Base-by-base conservation (phyloP, 768 basidiomycete genomes). In the Pisolithus sp. region DNA sequence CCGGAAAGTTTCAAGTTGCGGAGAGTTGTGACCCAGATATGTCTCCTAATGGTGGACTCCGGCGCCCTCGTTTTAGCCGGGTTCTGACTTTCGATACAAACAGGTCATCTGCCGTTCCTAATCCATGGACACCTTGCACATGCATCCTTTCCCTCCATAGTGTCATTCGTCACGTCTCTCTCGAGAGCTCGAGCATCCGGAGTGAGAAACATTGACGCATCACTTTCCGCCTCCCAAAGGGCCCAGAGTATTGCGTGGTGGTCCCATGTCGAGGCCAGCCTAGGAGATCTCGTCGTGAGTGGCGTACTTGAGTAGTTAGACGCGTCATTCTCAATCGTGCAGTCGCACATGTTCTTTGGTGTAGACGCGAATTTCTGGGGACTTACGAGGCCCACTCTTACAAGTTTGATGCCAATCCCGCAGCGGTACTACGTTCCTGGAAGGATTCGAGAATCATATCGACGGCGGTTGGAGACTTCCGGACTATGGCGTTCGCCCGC, bases 101-200 rank as follows among this genome's bases (percentile, higher is more conserved):
- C 41, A 90, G 88, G 89, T 15, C 82, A 82, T 60, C 72, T 92
- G 2, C 89, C 89, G 2, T 89, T 79, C 59, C 66, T 91, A 34
- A 76, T 75, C 0, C 81, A 89, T 68, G 81, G 73, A 3, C 71
- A 76, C 48, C 71, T 76, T 39, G 58, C 65, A 2, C 67, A 83
- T 15, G 68, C 81, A 0, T 73, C 80, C 2, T 68, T 86, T 24
- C 66, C 78, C 3, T 74, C 83, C 34, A 89, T 91, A 59, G 63
- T 83, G 28, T 79, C 79, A 57, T 87, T 88, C 59, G 74, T 87
- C 21, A 70, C 79, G 3, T 71, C 73, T n/a, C 68, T 84, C 23
- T 69, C 72, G 48, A 68, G 66, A 7, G 60, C 59, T 0, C 36
- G 56, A 30, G 55, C 63, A 17, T 70, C 68, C 36, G 62, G 63